Conservation (phyloP, 2,329 filamentous ascomycete genomes). For the Fusarium euwallaceae region DNA sequence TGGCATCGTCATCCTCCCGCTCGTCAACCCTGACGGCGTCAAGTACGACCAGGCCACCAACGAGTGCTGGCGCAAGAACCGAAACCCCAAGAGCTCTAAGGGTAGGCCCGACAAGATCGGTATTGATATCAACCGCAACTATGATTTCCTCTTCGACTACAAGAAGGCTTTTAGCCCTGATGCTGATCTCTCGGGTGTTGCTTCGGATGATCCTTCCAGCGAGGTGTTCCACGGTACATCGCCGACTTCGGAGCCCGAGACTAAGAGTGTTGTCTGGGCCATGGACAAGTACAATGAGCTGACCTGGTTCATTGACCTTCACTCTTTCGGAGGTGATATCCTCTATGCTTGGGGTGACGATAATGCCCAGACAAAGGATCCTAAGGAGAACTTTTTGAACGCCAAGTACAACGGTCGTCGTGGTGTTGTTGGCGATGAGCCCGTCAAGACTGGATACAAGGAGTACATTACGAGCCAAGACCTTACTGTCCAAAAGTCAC, state of each 20-base stretch:
- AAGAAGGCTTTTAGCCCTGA: constrained; percentile 56
- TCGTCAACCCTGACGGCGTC: constrained; percentile 68
- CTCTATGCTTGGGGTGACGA: constrained; percentile 71
- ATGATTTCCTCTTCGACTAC: constrained; percentile 70
- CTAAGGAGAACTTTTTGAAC: constrained; percentile 66
- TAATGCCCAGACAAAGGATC: constrained; percentile 60
- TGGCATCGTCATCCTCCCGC: constrained; percentile 66
- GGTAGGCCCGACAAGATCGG: constrained; percentile 52
- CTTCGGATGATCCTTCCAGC: constrained; percentile 55
- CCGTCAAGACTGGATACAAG: constrained; percentile 53
- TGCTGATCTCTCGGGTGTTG: constrained; percentile 54
- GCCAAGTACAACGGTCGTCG: constrained; percentile 63
- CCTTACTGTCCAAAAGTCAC: constrained; percentile 48
- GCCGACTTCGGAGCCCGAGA: constrained; percentile 69
- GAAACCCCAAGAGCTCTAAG: constrained; percentile 58
- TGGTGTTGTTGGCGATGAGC: constrained; percentile 57
- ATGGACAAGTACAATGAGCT: constrained; percentile 63
- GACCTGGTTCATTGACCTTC: constrained; percentile 70
- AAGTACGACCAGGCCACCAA: constrained; percentile 64
- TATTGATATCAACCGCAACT: constrained; percentile 69
- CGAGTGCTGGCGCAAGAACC: constrained; percentile 69
- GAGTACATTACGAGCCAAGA: constrained; percentile 60
- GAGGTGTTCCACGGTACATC: constrained; percentile 65
- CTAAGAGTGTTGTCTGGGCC: constrained; percentile 65
- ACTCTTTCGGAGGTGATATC: constrained; percentile 65